Percentiles rank a stretch among this genome's conserved stretches.
Conservation (phyloP, 805 yeast genomes). For the Vanderwaltozyma polyspora region DNA sequence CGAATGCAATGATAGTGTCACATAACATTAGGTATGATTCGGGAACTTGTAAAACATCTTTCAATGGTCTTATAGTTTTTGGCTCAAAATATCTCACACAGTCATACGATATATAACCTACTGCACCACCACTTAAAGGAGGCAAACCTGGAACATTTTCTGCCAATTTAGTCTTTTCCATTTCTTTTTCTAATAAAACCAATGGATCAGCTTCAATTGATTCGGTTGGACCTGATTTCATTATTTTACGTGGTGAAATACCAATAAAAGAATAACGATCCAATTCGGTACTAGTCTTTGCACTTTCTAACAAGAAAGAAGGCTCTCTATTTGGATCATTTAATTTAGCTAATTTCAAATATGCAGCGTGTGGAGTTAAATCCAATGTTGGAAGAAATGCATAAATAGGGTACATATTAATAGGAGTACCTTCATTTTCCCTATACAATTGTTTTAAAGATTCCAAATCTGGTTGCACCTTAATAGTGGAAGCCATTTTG, state of each 20-base stretch:
- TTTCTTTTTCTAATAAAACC: constrained; percentile 58
- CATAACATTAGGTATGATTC: constrained; percentile 88
- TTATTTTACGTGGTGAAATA: constrained; percentile 65
- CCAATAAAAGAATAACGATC: constrained; percentile 92
- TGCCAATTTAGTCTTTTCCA: constrained; percentile 54
- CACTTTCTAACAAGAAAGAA: constrained; percentile 80
- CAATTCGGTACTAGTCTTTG: constrained; percentile 77
- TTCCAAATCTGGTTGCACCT: constrained; percentile 42
- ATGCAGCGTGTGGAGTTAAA: constrained; percentile 77
- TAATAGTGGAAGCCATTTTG: constrained; percentile 3
- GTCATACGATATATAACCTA: constrained; percentile 92
- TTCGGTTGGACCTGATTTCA: constrained; percentile 57
- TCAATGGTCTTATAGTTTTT: constrained; percentile 57
- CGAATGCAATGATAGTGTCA: constrained; percentile 84
- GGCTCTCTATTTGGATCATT: constrained; percentile 50
- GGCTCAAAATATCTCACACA: constrained; percentile 97
- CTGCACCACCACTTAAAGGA: constrained; percentile 85
- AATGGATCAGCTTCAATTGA: constrained; percentile 67
- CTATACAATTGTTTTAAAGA: constrained; percentile 32
- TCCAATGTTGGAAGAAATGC: constrained; percentile 64
- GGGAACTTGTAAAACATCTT: constrained; percentile 76
- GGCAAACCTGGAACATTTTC: constrained; percentile 70
- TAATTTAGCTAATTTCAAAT: constrained; percentile 57
- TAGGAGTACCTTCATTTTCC: constrained; percentile 29
- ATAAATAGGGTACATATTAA: constrained; percentile 75